These are phyloP conservation scores for Plantago coronopus DNA, from an alignment of 305 asterid species.

Conservation along the genomic window DNA sequence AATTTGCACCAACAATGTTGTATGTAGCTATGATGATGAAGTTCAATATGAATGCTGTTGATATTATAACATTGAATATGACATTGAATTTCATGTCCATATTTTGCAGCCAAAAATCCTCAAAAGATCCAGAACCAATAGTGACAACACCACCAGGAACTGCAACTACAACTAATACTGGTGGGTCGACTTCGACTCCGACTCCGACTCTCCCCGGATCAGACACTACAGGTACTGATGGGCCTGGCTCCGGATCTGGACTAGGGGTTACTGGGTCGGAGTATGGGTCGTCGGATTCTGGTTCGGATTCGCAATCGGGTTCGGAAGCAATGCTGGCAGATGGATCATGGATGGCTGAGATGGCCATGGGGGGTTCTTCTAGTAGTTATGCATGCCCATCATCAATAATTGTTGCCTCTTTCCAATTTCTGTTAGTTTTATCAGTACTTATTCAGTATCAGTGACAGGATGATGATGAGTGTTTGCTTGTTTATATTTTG, in stretches of 20 bases:
- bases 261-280: constrained; percentile 26
- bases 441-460: neutral
- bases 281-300: constrained; percentile 24
- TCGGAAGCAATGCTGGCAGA: constrained; percentile 49
- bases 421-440: constrained; percentile 20
- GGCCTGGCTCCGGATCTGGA: constrained; percentile 31
- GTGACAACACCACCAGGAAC: constrained; percentile 38
- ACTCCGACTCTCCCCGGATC: no score
- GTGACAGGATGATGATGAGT: no score
- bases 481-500: no score
- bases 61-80: no score
- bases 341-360: constrained; percentile 84
- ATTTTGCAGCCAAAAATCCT: constrained; percentile 72
- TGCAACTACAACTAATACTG: no score
- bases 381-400: constrained; percentile 30
- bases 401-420: constrained; percentile 23
- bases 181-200: no score
- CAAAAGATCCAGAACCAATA: constrained; percentile 55
- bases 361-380: constrained; percentile 77
- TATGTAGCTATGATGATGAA: no score
- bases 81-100: no score
- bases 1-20: no score
- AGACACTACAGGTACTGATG: constrained; percentile 28
- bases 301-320: constrained; percentile 32
- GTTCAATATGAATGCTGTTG: no score